Conservation (phyloP, 1,284 basidiomycete genomes). For the Papiliotrema fonsecae region DNA sequence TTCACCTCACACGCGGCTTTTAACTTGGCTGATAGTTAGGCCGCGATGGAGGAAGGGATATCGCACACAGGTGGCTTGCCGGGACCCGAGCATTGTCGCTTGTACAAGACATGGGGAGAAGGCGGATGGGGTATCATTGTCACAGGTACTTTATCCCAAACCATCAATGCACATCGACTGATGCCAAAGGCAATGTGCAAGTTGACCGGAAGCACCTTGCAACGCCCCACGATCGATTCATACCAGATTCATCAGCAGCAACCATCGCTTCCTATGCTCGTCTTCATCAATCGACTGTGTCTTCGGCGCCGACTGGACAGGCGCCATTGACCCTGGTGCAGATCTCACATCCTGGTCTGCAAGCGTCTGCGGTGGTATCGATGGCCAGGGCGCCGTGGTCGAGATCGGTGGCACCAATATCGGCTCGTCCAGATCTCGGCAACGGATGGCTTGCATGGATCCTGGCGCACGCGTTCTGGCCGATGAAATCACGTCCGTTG, state of each 20-base stretch:
- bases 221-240: conserved; percentile 71
- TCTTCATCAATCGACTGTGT: conserved; percentile 50
- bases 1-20: background rate
- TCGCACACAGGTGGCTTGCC: conserved; percentile 67
- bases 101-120: conserved; percentile 74
- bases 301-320: conserved; percentile 42
- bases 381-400: conserved; percentile 33
- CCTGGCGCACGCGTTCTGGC: conserved; percentile 59
- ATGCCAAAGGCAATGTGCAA: conserved; percentile 65
- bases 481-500: conserved; percentile 47
- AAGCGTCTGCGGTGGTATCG: conserved; percentile 57
- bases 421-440: conserved; percentile 52
- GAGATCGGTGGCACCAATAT: conserved; percentile 68
- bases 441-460: conserved; percentile 47
- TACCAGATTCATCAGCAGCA: conserved; percentile 52
- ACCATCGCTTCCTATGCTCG: conserved; percentile 53
- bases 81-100: conserved; percentile 57
- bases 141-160: conserved; percentile 54
- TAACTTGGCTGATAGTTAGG: conserved; percentile 49
- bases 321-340: conserved; percentile 58
- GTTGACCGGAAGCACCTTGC: conserved; percentile 67
- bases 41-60: conserved; percentile 83
- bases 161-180: background rate
- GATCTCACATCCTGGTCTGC: conserved; percentile 79
- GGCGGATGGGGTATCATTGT: conserved; percentile 84